These are phyloP conservation scores for Nectriaceae sp. DNA, from an alignment of 2,329 filamentous ascomycete species.

Conservation along the genomic window DNA sequence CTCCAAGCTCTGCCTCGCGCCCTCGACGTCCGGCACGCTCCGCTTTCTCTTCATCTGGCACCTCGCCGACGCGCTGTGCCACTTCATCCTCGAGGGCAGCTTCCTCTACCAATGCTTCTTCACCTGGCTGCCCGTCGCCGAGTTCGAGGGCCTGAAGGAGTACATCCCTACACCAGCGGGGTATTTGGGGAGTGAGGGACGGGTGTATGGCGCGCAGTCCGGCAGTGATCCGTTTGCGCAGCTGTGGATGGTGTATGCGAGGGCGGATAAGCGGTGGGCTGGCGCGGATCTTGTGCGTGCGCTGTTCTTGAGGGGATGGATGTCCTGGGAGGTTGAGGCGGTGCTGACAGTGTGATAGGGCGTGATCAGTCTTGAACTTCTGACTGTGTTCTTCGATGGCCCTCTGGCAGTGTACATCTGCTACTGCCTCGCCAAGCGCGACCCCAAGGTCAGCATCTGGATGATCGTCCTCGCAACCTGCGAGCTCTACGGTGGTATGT, in stretches of 20 bases:
- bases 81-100: constrained; percentile 86
- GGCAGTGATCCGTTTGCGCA: constrained; percentile 56
- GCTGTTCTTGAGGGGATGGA: neutral
- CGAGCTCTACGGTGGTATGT: constrained; percentile 64
- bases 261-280: constrained; percentile 65
- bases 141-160: constrained; percentile 23
- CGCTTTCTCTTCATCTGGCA: constrained; percentile 94
- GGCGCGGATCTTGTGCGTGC: constrained; percentile 57
- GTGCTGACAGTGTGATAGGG: constrained; percentile 36
- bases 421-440: constrained; percentile 58
- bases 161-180: constrained; percentile 37
- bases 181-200: constrained; percentile 50
- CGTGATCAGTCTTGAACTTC: constrained; percentile 64
- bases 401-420: constrained; percentile 62
- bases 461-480: constrained; percentile 67
- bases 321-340: neutral
- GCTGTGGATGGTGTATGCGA: constrained; percentile 70
- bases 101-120: constrained; percentile 97
- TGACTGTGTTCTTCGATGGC: constrained; percentile 65
- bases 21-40: constrained; percentile 53
- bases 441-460: constrained; percentile 58
- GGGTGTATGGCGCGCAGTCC: constrained; percentile 58
- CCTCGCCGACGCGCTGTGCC: constrained; percentile 87
- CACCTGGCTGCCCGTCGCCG: constrained; percentile 43
- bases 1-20: constrained; percentile 50